Percentiles rank a stretch among this genome's conserved stretches.
phyloP scores from a whole-genome alignment of 2,329 filamentous ascomycete genomes.

The Pseudogymnoascus sp. region DNA sequence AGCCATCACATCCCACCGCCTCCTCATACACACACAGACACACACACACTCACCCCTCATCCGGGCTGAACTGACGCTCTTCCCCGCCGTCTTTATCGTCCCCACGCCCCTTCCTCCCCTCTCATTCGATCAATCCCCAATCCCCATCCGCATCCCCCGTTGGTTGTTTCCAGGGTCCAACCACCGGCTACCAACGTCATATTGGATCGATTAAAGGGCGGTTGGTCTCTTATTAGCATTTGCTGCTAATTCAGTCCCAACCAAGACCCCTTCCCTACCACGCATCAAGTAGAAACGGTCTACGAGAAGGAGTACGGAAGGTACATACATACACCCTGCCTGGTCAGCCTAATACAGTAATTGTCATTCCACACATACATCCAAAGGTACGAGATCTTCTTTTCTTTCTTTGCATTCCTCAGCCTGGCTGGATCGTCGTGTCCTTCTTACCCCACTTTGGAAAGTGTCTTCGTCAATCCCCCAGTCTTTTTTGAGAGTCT shows the following conservation, averaged over 20 bases:
- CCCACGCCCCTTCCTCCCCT: not conserved
- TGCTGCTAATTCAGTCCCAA: not conserved
- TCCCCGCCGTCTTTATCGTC: not conserved
- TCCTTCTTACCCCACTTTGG: not conserved
- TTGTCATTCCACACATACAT: not conserved
- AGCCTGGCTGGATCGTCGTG: not conserved
- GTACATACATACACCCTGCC: not conserved
- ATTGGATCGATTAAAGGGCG: not conserved
- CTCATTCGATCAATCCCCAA: not conserved
- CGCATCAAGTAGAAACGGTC: too few species aligned
- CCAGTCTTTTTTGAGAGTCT: not conserved
- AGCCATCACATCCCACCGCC: not conserved
- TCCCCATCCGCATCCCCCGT: not conserved
- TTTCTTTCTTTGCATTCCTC: not conserved
- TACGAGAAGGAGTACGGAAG: too few species aligned
- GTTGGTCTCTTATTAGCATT: not conserved
- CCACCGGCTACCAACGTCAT: not conserved
- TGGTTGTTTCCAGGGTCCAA: not conserved
- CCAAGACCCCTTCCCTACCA: too few species aligned
- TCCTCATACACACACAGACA: not conserved
- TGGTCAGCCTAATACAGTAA: not conserved
- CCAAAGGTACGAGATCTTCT: conserved; percentile 1
- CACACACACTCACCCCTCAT: not conserved
- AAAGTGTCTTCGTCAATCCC: not conserved
- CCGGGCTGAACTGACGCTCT: not conserved